Percentiles rank a stretch among this genome's conserved stretches.
These are phyloP conservation scores for Handroanthus guayacan DNA, from an alignment of 257 asterid genomes.

Conservation along the genomic window DNA sequence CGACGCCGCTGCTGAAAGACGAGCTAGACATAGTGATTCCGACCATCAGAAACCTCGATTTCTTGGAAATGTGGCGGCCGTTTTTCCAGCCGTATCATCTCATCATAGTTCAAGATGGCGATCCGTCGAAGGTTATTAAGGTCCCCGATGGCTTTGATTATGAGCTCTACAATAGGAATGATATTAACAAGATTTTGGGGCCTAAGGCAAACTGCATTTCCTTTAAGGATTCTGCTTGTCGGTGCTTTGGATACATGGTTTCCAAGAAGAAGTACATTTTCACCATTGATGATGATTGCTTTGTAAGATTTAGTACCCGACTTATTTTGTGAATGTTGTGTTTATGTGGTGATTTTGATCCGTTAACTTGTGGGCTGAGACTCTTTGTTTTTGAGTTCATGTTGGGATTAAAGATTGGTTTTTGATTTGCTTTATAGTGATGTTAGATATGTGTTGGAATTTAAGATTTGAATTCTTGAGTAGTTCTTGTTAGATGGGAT, in stretches of 20 bases:
- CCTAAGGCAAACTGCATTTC: slow-evolving; percentile 58
- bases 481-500: neutral
- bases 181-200: slow-evolving; percentile 53
- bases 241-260: slow-evolving; percentile 55
- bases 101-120: slow-evolving; percentile 56
- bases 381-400: neutral
- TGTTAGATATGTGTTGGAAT: neutral
- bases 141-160: slow-evolving; percentile 60
- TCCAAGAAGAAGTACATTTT: slow-evolving; percentile 59
- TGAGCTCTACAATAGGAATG: slow-evolving; percentile 51
- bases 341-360: neutral
- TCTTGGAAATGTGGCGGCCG: slow-evolving; percentile 54
- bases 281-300: slow-evolving; percentile 63
- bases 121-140: slow-evolving; percentile 46
- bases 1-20: slow-evolving; percentile 45
- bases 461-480: neutral
- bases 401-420: slow-evolving; percentile 7
- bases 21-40: slow-evolving; percentile 57
- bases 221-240: slow-evolving; percentile 59
- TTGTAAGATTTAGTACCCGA: slow-evolving; percentile 34
- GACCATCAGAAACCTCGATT: slow-evolving; percentile 55
- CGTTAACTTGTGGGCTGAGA: neutral
- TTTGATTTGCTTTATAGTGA: slow-evolving; percentile 1
- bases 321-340: neutral
- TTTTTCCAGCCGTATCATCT: slow-evolving; percentile 52